A percentile compares a stretch with the other conserved stretches of the same genome.
These are phyloP conservation scores for Triangularia setosa DNA, from an alignment of 2,329 filamentous ascomycete species.

Conservation along the genomic window DNA sequence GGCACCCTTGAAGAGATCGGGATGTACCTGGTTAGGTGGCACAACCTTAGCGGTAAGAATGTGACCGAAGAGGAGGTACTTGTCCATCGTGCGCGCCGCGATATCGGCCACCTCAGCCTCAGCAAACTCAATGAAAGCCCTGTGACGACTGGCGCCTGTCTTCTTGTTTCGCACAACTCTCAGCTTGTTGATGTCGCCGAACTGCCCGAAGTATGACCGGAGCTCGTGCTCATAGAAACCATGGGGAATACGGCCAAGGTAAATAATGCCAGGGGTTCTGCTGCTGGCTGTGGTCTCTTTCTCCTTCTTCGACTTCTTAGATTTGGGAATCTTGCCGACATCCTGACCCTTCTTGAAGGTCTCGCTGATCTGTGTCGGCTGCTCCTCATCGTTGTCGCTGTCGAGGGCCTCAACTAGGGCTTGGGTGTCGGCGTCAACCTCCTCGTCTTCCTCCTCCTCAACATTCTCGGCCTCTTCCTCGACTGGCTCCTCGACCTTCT, in stretches of 20 bases:
- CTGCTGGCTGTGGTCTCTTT: conserved; percentile 41
- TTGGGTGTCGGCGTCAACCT: conserved; percentile 26
- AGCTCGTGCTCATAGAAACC: conserved; percentile 98
- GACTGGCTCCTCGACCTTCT: conserved; percentile 21
- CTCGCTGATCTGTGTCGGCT: conserved; percentile 18
- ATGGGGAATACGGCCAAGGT: conserved; percentile 65
- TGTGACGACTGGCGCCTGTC: conserved; percentile 89
- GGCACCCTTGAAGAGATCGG: conserved; percentile 82
- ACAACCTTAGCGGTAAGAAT: conserved; percentile 84
- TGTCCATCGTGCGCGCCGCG: conserved; percentile 94
- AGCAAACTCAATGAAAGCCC: conserved; percentile 87
- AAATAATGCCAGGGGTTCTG: conserved; percentile 71
- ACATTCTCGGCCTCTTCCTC: conserved; percentile 12
- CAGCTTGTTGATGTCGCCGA: conserved; percentile 73
- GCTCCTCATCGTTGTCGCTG: conserved; percentile 25
- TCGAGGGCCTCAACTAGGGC: conserved; percentile 27
- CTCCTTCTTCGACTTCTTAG: conserved; percentile 42
- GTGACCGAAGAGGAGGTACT: conserved; percentile 92
- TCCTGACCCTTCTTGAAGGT: conserved; percentile 30
- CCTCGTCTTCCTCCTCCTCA: conserved; percentile 22
- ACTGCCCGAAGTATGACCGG: conserved; percentile 89
- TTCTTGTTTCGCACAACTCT: conserved; percentile 88
- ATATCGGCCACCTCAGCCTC: conserved; percentile 78
- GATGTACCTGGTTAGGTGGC: conserved; percentile 71
- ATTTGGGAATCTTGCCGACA: conserved; percentile 43